phyloP scores from a whole-genome alignment of 805 yeast genomes.

The Metschnikowia kofuensis region DNA sequence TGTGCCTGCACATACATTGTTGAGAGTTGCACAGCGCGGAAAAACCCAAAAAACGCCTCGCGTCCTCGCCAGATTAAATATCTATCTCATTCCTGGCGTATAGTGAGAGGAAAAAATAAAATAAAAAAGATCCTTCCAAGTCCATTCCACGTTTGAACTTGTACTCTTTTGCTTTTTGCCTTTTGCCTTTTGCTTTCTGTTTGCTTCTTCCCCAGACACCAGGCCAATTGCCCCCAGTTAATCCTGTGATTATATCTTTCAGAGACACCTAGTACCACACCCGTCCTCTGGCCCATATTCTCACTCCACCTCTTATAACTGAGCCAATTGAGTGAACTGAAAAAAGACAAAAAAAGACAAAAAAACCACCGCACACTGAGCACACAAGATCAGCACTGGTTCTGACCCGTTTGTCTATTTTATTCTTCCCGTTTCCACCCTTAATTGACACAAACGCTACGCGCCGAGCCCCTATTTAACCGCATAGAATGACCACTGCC shows the following conservation, averaged over 20 bases:
- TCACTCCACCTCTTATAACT: neutral
- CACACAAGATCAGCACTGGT: neutral
- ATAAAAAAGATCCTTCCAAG: neutral
- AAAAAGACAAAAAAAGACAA: neutral
- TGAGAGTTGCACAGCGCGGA: constrained; percentile 19
- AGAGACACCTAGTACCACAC: neutral
- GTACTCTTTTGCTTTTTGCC: neutral
- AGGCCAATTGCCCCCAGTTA: neutral
- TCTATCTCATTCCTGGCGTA: neutral
- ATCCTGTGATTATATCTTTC: neutral
- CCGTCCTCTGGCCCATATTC: neutral
- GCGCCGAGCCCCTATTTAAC: neutral
- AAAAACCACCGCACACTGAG: neutral
- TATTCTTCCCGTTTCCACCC: neutral
- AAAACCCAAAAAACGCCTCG: constrained; percentile 17
- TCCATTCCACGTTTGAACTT: neutral
- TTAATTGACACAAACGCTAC: neutral
- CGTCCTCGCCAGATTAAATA: constrained; percentile 8
- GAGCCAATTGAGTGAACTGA: neutral
- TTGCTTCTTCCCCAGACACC: neutral
- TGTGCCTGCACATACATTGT: constrained; percentile 19
- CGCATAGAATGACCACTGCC: constrained; percentile 21
- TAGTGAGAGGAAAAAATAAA: constrained; percentile 1
- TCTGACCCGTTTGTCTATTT: neutral
- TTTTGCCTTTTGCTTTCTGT: neutral